These are phyloP conservation scores for Ogataea naganishii DNA, from an alignment of 805 yeast species.

Conservation along the genomic window DNA sequence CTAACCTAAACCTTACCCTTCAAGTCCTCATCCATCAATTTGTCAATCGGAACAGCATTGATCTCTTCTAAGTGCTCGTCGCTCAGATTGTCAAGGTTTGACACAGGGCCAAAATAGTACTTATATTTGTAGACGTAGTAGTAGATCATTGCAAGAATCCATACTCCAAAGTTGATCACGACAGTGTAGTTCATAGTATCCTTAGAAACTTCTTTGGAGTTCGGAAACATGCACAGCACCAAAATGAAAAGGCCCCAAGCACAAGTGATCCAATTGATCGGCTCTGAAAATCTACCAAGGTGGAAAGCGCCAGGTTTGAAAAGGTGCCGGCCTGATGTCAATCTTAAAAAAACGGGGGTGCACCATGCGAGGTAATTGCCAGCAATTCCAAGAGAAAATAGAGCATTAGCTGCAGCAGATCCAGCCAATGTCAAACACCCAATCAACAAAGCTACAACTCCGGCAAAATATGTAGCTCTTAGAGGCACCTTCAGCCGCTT, in stretches of 20 bases:
- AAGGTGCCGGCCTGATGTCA: slow-evolving; percentile 30
- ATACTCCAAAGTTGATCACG: slow-evolving; percentile 24
- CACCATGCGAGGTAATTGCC: slow-evolving; percentile 38
- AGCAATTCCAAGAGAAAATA: slow-evolving; percentile 36
- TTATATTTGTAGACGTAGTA: slow-evolving; percentile 16
- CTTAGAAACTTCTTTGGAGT: slow-evolving; percentile 23
- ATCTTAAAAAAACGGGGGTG: slow-evolving; percentile 30
- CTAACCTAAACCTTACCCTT: no score
- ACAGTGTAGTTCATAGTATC: slow-evolving; percentile 27
- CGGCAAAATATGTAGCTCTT: slow-evolving; percentile 34
- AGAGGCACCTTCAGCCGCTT: slow-evolving; percentile 32
- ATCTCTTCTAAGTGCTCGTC: no score
- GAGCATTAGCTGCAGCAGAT: slow-evolving; percentile 36
- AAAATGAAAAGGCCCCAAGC: slow-evolving; percentile 22
- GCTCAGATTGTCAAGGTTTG: slow-evolving; percentile 17
- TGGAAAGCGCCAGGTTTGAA: slow-evolving; percentile 36
- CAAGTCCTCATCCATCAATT: no score
- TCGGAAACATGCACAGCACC: slow-evolving; percentile 30
- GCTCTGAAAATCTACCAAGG: slow-evolving; percentile 27
- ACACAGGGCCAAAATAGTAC: slow-evolving; percentile 18
- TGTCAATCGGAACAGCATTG: no score
- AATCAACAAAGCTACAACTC: slow-evolving; percentile 25
- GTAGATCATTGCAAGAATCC: slow-evolving; percentile 16
- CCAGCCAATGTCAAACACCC: slow-evolving; percentile 35
- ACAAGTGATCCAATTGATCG: slow-evolving; percentile 26